Evolutionary conservation across 2,329 filamentous ascomycete genomes (phyloP), one percentile per base, ranked within the genome.

Genomic region (Colletotrichum sp.): DNA sequence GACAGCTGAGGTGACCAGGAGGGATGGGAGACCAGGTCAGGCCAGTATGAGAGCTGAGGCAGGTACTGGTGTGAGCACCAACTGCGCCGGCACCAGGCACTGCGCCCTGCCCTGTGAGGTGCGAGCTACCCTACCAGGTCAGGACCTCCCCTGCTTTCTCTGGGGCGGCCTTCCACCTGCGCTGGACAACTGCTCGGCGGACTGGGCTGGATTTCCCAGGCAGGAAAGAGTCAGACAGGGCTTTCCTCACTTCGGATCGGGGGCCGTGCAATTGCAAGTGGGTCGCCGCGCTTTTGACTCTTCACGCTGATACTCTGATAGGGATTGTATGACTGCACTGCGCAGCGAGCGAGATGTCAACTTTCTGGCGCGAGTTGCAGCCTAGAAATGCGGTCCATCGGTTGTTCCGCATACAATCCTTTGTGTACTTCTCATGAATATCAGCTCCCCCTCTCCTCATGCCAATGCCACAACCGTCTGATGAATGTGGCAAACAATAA

Each of bases 261-360:
- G 52, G 39, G 15, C 30, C 72, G 62, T 68, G 72, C 55, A 52
- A 75, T 39, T 16, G 44, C 16, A 72, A 72, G 62, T 75, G 72
- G 72, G 72, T 34, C 62, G 28, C 39, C 52, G 63, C 52, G 60
- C 18, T 15, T 30, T 66, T 62, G 72, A 66, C 68, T 73, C 52
- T 24, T 32, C 10, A n/a, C n/a, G 52, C 49, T 28, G 66, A 26
- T 18, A 28, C 21, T 39, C 18, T 12, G 32, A n/a, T 59, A 65
- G n/a, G 18, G 21, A 55, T 28, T 52, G 44, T 52, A 16, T 65
- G 52, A 69, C 30, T 26, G 49, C 63, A 68, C 44, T 36, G 16
- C 12, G 39, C 39, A 44, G 39, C 39, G 39, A 44, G 39, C 39
- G 39, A 44, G 55, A 69, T 15, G 16, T 68, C 24, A 52, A 57